Evolutionary conservation across 345 rosid species (phyloP).

Genomic region (Citropsis articulata): DNA sequence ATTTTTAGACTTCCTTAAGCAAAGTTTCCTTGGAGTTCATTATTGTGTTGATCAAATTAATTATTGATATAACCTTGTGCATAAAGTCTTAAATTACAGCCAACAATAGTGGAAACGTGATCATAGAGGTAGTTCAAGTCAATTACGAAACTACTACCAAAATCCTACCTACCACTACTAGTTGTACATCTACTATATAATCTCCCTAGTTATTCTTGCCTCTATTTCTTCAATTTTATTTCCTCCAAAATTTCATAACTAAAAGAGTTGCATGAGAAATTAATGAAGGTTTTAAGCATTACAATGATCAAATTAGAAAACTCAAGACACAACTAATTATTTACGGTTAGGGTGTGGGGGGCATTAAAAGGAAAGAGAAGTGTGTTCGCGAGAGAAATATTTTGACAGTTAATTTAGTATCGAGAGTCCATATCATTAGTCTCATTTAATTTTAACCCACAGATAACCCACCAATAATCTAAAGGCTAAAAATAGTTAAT

Average conservation of each 20-base stretch:
- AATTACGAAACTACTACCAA: constrained; percentile 28
- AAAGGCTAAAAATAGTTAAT: no score
- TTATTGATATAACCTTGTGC: constrained; percentile 22
- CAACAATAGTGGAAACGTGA: constrained; percentile 28
- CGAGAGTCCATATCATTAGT: no score
- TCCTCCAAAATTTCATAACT: no score
- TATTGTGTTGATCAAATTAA: constrained; percentile 23
- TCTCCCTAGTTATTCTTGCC: background rate
- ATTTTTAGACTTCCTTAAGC: background rate
- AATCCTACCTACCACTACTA: constrained; percentile 19
- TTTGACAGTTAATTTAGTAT: no score
- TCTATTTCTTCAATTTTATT: background rate
- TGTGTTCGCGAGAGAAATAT: no score
- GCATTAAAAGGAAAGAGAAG: no score
- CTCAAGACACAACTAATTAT: background rate
- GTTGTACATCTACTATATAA: constrained; percentile 2
- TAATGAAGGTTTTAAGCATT: background rate
- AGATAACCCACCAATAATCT: no score
- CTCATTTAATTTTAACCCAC: no score
- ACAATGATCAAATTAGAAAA: constrained; percentile 1
- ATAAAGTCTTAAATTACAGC: constrained; percentile 36
- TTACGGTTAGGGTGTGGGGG: no score
- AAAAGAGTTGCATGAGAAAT: background rate
- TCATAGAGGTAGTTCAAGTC: constrained; percentile 28
- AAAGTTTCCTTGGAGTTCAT: constrained; percentile 1